A percentile compares a stretch with the other conserved stretches of the same genome.
Evolutionary conservation across 2,329 filamentous ascomycete genomes (phyloP).

Genomic region (Coleophoma crateriformis): DNA sequence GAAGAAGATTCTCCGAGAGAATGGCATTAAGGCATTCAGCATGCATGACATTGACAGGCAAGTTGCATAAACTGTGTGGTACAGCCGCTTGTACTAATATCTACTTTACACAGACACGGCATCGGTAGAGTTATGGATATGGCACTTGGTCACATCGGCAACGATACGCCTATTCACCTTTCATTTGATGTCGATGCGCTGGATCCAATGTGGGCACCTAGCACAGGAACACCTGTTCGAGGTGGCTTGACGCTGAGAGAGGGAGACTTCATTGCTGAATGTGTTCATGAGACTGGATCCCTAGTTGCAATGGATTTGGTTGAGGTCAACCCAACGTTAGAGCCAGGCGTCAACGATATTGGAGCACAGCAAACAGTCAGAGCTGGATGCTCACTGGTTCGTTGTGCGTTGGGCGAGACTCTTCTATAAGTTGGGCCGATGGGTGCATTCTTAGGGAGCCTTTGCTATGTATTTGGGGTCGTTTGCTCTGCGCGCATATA

Average conservation of each 20-base stretch:
- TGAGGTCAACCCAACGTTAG: constrained; percentile 72
- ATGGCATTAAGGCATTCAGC: constrained; percentile 92
- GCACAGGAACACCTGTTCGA: constrained; percentile 89
- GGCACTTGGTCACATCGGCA: constrained; percentile 93
- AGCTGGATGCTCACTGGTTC: constrained; percentile 83
- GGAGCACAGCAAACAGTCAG: constrained; percentile 83
- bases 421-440: constrained; percentile 52
- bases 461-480: not conserved
- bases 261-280: constrained; percentile 94
- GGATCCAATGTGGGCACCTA: constrained; percentile 93
- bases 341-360: constrained; percentile 43
- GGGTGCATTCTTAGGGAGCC: too few relatives aligned
- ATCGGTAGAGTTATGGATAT: constrained; percentile 97
- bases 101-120: constrained; percentile 57
- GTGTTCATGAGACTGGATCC: constrained; percentile 73
- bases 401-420: constrained; percentile 89
- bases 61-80: constrained; percentile 19
- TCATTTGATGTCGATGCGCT: constrained; percentile 96
- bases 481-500: too few relatives aligned
- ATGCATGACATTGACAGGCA: constrained; percentile 97
- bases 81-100: constrained; percentile 1
- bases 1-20: constrained; percentile 83
- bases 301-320: constrained; percentile 77
- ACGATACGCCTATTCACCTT: constrained; percentile 92
- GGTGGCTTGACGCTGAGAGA: constrained; percentile 90